These are phyloP conservation scores for Annulohypoxylon moriforme DNA, from an alignment of 495 filamentous ascomycete species.

Conservation along the genomic window DNA sequence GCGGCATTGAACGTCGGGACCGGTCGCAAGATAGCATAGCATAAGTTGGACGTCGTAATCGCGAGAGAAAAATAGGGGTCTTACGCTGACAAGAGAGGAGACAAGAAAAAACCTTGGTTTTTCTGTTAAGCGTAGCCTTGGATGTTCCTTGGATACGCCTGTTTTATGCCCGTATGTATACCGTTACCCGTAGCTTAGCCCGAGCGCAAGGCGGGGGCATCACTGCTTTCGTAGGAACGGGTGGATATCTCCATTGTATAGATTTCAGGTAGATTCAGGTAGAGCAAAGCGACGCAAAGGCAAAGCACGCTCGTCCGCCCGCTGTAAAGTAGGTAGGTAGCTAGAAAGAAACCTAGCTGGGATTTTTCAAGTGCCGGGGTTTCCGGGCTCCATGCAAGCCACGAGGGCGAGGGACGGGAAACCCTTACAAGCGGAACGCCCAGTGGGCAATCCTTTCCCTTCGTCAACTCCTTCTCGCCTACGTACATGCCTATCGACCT, in stretches of 20 bases:
- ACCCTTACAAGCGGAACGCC: slow-evolving; percentile 5
- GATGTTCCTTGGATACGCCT: neutral
- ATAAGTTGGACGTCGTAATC: neutral
- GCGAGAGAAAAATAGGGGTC: neutral
- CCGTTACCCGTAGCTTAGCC: neutral
- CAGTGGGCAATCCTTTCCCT: neutral
- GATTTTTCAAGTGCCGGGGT: slow-evolving; percentile 31
- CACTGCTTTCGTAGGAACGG: too few species aligned
- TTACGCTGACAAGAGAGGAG: neutral
- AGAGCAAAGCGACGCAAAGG: too few species aligned
- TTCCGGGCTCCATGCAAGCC: slow-evolving; percentile 40
- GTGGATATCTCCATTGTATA: neutral
- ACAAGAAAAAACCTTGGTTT: neutral
- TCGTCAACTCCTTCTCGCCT: neutral
- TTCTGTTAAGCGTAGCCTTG: neutral
- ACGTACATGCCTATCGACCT: neutral
- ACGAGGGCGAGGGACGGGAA: slow-evolving; percentile 41
- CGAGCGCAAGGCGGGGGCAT: neutral
- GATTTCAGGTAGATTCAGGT: neutral
- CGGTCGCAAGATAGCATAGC: neutral
- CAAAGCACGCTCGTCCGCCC: too few species aligned
- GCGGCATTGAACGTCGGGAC: neutral
- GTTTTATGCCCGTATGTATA: slow-evolving; percentile 9
- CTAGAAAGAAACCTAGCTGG: neutral
- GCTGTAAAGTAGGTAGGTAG: neutral